Conservation (phyloP, 176 grass and related monocot species). For the Triticum timopheevii region DNA sequence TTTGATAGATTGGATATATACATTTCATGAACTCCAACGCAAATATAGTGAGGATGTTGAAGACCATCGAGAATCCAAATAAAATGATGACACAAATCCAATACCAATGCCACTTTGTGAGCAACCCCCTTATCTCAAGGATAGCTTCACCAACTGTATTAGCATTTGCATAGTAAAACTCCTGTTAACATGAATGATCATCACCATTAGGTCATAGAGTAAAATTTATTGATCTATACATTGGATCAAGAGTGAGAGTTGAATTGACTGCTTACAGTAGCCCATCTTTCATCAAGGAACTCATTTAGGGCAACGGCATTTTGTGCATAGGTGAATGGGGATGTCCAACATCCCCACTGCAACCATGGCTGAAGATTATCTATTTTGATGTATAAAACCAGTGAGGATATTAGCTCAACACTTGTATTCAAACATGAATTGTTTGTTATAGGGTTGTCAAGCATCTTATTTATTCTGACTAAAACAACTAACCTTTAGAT, state of each 20-base stretch:
- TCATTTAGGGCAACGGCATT: constrained; percentile 50
- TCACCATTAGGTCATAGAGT: background rate
- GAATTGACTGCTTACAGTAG: constrained; percentile 40
- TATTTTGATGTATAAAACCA: constrained; percentile 8
- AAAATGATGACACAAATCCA: constrained; percentile 61
- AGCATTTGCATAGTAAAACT: constrained; percentile 40
- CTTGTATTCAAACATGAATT: background rate
- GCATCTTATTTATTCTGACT: background rate
- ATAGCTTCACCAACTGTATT: constrained; percentile 64
- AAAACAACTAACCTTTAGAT: constrained; percentile 59
- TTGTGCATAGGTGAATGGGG: constrained; percentile 55
- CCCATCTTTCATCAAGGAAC: constrained; percentile 74
- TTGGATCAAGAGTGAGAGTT: background rate
- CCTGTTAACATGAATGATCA: constrained; percentile 27
- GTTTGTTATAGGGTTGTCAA: background rate
- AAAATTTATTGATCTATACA: background rate
- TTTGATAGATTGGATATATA: constrained; percentile 25
- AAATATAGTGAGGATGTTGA: constrained; percentile 69
- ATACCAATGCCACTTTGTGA: constrained; percentile 69
- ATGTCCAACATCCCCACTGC: constrained; percentile 54
- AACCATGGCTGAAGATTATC: constrained; percentile 58
- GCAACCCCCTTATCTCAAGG: constrained; percentile 55
- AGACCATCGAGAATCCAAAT: constrained; percentile 52
- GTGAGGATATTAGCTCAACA: background rate
- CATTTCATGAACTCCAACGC: constrained; percentile 55